Evolutionary conservation across 192 early-diverging fungal genomes (phyloP).

Genomic region (Lobulomyces angularis): DNA sequence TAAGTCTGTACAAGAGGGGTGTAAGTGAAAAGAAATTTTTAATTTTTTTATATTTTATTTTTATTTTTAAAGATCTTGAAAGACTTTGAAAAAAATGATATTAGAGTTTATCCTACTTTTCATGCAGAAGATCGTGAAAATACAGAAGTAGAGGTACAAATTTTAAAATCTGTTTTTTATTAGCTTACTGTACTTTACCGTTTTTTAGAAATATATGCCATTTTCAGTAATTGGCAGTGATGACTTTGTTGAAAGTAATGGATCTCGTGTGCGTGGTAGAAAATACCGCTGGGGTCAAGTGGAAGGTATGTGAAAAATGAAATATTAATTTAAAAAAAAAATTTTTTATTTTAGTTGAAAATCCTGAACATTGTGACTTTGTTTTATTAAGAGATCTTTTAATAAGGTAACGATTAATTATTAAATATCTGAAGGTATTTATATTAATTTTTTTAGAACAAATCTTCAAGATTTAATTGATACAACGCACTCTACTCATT

Average conservation of each 20-base stretch:
- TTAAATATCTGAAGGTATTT: neutral
- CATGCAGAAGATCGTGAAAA: constrained; percentile 60
- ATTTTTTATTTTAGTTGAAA: constrained; percentile 54
- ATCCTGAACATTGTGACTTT: constrained; percentile 94
- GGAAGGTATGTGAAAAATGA: constrained; percentile 43
- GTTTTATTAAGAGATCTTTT: constrained; percentile 81
- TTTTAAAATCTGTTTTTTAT: neutral
- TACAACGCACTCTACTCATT: constrained; percentile 88
- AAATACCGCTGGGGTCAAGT: constrained; percentile 94
- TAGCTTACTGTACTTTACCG: neutral
- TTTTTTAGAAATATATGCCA: constrained; percentile 60
- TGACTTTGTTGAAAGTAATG: constrained; percentile 63
- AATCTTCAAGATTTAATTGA: constrained; percentile 96
- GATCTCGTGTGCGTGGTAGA: constrained; percentile 81
- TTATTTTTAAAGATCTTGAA: constrained; percentile 34
- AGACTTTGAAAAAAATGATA: constrained; percentile 52
- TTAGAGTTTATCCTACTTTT: constrained; percentile 59
- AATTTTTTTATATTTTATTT: neutral
- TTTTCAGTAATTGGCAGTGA: constrained; percentile 96
- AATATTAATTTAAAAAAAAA: neutral
- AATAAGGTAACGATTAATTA: constrained; percentile 31
- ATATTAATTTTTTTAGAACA: constrained; percentile 43
- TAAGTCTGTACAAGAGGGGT: constrained; percentile 76
- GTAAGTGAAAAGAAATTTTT: constrained; percentile 30
- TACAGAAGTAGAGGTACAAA: constrained; percentile 36